Base-by-base conservation (phyloP, 2,329 filamentous ascomycete species). In the Lasiodiplodia sp. region DNA sequence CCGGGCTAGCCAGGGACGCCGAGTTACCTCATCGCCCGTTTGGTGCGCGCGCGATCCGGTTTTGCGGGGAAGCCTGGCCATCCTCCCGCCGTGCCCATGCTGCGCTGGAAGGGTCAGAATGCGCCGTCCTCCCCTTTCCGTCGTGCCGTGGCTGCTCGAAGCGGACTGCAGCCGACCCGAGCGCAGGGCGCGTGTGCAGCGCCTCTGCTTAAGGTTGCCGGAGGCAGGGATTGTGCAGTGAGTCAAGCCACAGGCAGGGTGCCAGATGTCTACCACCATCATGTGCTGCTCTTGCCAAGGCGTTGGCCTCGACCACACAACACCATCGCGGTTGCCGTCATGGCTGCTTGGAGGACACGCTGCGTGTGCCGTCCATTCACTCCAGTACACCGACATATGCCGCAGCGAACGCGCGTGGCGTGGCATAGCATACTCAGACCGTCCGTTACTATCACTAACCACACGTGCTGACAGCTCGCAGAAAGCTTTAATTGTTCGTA, bases 41-140 rank as follows among this genome's bases (percentile, higher is more conserved):
- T 28, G n/a, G 21, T 28, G 44, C 40, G 40, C 18, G 44, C 56
- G 55, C 34, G 55, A 58, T 58, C 34, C 34, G 37, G 28, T 60
- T 51, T 49, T 64, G 60, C 60, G 60, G 60, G 60, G 60, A 64
- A 64, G 60, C 44, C 60, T 64, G 60, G 60, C 60, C n/a, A 31
- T 64, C 40, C n/a, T 51, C 12, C 60, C 60, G 28, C 49, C 25
- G 8, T 49, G 23, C 57, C 38, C 38, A 37, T 18, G 38, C 28
- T 18, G 10, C 18, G 31, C 55, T 21, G 40, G n/a, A 47, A 16
- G 10, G 18, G 40, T 18, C 40, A 47, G 40, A n/a, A 31, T 21
- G 25, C 58, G 58, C 40, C 40, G 40, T 18, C 40, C 58, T 34
- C 25, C 12, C 12, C 25, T 40, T 49, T 49, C 25, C 40, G 37